Conservation (phyloP, 805 yeast species). For the Cephaloascus albidus region DNA sequence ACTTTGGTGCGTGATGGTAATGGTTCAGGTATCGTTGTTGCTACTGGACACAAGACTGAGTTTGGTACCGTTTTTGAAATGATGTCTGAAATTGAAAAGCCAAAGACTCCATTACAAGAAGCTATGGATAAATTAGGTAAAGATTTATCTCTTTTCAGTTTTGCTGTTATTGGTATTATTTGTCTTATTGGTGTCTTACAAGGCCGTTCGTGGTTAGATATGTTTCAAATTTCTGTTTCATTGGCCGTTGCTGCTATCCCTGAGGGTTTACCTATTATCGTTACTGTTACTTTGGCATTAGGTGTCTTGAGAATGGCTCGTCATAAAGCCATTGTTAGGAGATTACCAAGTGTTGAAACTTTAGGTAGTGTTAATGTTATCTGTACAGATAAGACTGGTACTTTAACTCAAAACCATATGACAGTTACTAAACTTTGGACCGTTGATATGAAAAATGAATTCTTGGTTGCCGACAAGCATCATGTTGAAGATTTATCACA, state of each 20-base stretch:
- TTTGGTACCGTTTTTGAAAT: constrained; percentile 92
- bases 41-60: constrained; percentile 83
- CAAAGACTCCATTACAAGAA: constrained; percentile 92
- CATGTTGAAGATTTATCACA: constrained; percentile 28
- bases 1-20: constrained; percentile 94
- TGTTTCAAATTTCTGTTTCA: constrained; percentile 96
- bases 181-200: constrained; percentile 84
- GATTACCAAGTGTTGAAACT: constrained; percentile 92
- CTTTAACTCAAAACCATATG: constrained; percentile 86
- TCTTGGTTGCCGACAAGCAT: constrained; percentile 33
- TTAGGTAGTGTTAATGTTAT: constrained; percentile 90
- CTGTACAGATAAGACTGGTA: constrained; percentile 88
- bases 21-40: constrained; percentile 88
- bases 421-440: constrained; percentile 82
- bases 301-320: constrained; percentile 97
- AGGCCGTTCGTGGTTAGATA: constrained; percentile 93
- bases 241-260: constrained; percentile 99
- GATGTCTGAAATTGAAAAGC: constrained; percentile 94
- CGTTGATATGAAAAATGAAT: constrained; percentile 39
- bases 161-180: constrained; percentile 83
- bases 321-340: constrained; percentile 86
- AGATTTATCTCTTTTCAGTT: constrained; percentile 77
- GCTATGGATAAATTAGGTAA: constrained; percentile 95
- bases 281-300: constrained; percentile 91
- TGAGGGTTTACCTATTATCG: constrained; percentile 96